Base-by-base conservation (phyloP, 2,329 filamentous ascomycete species). In the Cladobotryum mycophilum region DNA sequence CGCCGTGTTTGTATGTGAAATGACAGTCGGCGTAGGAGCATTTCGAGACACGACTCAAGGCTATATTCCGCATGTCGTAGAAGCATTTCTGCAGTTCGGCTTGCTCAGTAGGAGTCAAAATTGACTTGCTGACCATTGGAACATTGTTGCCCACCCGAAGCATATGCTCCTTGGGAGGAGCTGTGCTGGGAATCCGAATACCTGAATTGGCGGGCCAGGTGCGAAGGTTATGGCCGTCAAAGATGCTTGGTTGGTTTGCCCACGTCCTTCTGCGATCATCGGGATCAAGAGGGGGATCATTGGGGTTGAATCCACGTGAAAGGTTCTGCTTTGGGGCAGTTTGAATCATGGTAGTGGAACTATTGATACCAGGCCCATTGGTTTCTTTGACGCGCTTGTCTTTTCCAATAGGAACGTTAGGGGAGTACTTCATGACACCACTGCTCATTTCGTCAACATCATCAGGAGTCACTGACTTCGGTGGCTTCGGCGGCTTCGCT, bases 21-120 rank as follows among this genome's bases (percentile, higher is more conserved):
- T 58, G 43, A 49, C 74, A 77, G 22, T 58, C 61, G 3, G 56
- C 35, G 41, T 69, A 73, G 0, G 69, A 70, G 41, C 73, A 78
- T n/a, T 57, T 59, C 18, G 60, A 53, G 1, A 56, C 60, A 9
- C 73, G 66, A 1, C 57, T 58, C 45, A 53, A 37, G 25, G 11
- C 22, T 9, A 48, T 17, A 8, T 48, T 51, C 41, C 52, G 38
- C n/a, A 51, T n/a, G 1, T 53, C 35, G 38, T 35, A 53, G 5
- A 42, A 12, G 17, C 8, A 20, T 5, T 22, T 33, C 37, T 38
- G 52, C 14, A 53, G 52, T 7, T 37, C 35, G 6, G 33, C 52
- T 30, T 53, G 52, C 13, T 53, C 52, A 3, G 64, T 69, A 0
- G 67, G 65, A 0, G 73, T 76, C 48, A 74, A 57, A 14, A 74